Conservation (phyloP, 768 basidiomycete species). For the Gloeopeniophorella convolvens region DNA sequence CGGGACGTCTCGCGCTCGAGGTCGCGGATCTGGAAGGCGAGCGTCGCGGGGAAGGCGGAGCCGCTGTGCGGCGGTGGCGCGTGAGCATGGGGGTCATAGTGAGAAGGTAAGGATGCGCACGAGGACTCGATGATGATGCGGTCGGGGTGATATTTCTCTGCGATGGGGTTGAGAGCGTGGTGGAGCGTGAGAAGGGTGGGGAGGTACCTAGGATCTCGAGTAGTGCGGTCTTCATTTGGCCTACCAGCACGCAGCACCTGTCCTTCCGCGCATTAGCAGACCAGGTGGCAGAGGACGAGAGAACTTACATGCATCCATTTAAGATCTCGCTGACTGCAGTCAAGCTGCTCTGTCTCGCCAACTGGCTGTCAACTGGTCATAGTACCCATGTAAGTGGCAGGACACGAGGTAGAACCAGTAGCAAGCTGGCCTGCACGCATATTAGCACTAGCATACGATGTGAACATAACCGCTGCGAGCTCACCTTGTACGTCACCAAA, state of each 20-base stretch:
- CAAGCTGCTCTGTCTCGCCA: conserved; percentile 78
- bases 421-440: too few relatives aligned
- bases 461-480: too few relatives aligned
- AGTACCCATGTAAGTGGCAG: too few relatives aligned
- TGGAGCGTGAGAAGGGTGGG: background rate
- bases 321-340: conserved; percentile 88
- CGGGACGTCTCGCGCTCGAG: conserved; percentile 71
- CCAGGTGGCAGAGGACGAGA: background rate
- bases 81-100: background rate
- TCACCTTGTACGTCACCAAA: conserved; percentile 89
- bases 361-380: conserved; percentile 75
- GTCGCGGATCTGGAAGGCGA: conserved; percentile 91
- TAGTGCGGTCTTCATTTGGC: conserved; percentile 88
- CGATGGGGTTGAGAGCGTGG: background rate
- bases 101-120: conserved; percentile 52
- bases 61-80: conserved; percentile 43
- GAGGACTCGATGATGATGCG: conserved; percentile 95
- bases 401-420: too few relatives aligned
- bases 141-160: conserved; percentile 81
- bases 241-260: conserved; percentile 92
- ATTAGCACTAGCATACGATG: too few relatives aligned
- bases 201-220: conserved; percentile 73
- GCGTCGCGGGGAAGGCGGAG: conserved; percentile 91
- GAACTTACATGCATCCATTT: conserved; percentile 87
- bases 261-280: conserved; percentile 6